Evolutionary conservation across 2,329 filamentous ascomycete genomes (phyloP).

Genomic region (Diplocarpon mali): DNA sequence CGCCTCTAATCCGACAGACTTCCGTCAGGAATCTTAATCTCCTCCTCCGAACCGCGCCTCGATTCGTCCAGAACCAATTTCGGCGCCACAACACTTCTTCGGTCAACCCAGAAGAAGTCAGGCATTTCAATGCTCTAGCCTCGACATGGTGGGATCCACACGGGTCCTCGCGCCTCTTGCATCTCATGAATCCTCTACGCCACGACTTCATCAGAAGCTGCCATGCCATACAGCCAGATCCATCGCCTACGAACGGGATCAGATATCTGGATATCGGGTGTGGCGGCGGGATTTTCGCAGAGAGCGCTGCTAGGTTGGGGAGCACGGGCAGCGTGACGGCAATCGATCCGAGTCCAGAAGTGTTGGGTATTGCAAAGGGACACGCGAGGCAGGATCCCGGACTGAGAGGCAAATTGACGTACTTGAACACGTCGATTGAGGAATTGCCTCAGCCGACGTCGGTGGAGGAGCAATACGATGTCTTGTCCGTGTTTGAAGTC

Average conservation of each 20-base stretch:
- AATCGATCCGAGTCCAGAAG: conserved; percentile 66
- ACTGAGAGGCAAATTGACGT: conserved; percentile 53
- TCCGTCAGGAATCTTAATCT: conserved; percentile 24
- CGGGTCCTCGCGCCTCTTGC: conserved; percentile 80
- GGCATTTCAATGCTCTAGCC: conserved; percentile 89
- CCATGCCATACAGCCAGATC: conserved; percentile 41
- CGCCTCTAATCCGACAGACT: conserved; percentile 7
- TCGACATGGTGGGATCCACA: conserved; percentile 96
- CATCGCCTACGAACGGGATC: conserved; percentile 34
- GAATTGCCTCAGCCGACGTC: conserved; percentile 38
- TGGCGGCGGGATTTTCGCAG: conserved; percentile 92
- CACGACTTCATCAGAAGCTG: conserved; percentile 83
- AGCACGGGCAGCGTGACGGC: conserved; percentile 56
- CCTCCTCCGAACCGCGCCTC: conserved; percentile 24
- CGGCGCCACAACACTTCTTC: conserved; percentile 38
- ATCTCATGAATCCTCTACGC: conserved; percentile 95
- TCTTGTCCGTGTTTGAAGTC: conserved; percentile 87
- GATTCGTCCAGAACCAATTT: conserved; percentile 24
- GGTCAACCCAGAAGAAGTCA: conserved; percentile 80
- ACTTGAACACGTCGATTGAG: conserved; percentile 71
- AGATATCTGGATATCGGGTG: conserved; percentile 87
- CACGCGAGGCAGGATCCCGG: conserved; percentile 67
- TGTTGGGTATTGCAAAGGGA: conserved; percentile 61
- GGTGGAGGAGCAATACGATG: conserved; percentile 48
- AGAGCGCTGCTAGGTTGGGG: conserved; percentile 63